Evolutionary conservation across 345 rosid genomes (phyloP).

Genomic region (Eucalyptus sp.): DNA sequence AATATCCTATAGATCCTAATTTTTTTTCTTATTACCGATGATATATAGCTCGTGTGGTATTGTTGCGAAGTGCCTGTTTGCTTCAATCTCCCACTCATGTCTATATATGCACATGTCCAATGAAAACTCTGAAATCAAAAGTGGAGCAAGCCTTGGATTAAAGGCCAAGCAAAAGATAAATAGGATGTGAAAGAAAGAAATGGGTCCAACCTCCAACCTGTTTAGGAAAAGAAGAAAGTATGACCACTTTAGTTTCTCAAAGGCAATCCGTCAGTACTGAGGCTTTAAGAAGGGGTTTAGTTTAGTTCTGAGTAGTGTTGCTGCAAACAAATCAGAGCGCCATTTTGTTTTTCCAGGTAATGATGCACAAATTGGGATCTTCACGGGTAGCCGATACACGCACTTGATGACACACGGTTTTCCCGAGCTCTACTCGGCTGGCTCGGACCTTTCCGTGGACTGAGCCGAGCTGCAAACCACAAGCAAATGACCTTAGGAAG

Average conservation of each 20-base stretch:
- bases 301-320: background rate
- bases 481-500: background rate
- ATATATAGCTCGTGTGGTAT: background rate
- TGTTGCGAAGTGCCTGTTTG: background rate
- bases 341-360: background rate
- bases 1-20: background rate
- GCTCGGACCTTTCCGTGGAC: background rate
- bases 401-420: background rate
- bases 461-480: background rate
- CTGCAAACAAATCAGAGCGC: background rate
- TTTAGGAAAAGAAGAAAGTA: background rate
- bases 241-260: background rate
- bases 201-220: background rate
- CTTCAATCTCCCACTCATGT: background rate
- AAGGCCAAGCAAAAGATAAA: background rate
- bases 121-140: background rate
- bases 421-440: background rate
- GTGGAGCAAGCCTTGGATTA: background rate
- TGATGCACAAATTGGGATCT: background rate
- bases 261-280: background rate
- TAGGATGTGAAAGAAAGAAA: background rate
- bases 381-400: background rate
- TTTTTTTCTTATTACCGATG: background rate
- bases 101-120: background rate
- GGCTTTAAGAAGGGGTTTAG: background rate